Evolutionary conservation across 805 yeast genomes (phyloP).

Genomic region (Ogataea kodamae): DNA sequence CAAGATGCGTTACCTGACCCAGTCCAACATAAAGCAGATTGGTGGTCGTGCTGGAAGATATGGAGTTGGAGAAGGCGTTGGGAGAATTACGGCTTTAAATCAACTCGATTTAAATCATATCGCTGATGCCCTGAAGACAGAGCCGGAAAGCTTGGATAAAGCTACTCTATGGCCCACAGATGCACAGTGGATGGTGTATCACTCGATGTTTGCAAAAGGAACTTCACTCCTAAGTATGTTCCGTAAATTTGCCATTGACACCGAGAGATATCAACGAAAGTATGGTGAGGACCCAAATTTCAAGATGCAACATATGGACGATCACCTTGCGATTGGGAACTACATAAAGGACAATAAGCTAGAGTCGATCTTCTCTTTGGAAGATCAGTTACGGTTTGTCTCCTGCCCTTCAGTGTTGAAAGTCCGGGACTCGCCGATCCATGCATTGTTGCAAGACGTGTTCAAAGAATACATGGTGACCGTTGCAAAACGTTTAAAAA

Average conservation of each 20-base stretch:
- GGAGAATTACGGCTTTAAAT: constrained; percentile 54
- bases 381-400: constrained; percentile 36
- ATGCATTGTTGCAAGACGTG: constrained; percentile 35
- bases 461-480: constrained; percentile 47
- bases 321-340: constrained; percentile 22
- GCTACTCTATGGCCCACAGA: constrained; percentile 84
- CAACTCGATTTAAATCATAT: constrained; percentile 43
- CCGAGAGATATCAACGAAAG: constrained; percentile 20
- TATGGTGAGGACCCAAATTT: constrained; percentile 28
- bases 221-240: constrained; percentile 47
- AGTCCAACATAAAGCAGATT: constrained; percentile 80
- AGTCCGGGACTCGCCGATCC: constrained; percentile 18
- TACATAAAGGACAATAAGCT: constrained; percentile 27
- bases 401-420: constrained; percentile 32
- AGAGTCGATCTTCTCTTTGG: constrained; percentile 25
- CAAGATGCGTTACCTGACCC: constrained; percentile 42
- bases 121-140: constrained; percentile 44
- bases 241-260: constrained; percentile 43
- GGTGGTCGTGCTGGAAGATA: constrained; percentile 96
- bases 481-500: constrained; percentile 52
- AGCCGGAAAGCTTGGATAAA: constrained; percentile 47
- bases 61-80: constrained; percentile 35
- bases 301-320: constrained; percentile 28
- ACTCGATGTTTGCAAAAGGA: constrained; percentile 55
- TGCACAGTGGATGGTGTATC: constrained; percentile 61